A percentile compares a stretch with the other conserved stretches of the same genome.
Evolutionary conservation across 345 rosid species (phyloP).

Genomic region (Rhodomyrtus tomentosa): DNA sequence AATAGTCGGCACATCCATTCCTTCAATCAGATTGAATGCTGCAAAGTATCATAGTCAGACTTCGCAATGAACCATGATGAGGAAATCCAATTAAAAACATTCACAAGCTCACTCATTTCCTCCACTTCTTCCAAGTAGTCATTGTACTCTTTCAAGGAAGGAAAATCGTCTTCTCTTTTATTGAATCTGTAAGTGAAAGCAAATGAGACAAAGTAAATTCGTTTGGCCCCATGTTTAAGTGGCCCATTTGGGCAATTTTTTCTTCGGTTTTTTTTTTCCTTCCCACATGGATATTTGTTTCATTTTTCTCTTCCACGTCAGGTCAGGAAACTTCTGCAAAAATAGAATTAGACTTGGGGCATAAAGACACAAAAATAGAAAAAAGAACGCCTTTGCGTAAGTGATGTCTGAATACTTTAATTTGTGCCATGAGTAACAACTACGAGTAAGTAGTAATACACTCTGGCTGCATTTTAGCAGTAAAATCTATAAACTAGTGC

Average conservation of each 20-base stretch:
- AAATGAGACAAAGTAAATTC: neutral
- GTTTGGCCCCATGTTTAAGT: neutral
- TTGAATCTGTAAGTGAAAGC: slow-evolving; percentile 42
- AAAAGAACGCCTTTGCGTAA: neutral
- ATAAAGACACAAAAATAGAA: neutral
- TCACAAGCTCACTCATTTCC: slow-evolving; percentile 64
- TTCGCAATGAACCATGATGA: neutral
- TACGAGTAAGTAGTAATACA: neutral
- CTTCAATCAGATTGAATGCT: slow-evolving; percentile 72
- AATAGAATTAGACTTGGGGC: neutral
- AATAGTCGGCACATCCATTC: slow-evolving; percentile 54
- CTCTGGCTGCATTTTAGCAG: neutral
- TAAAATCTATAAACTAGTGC: neutral
- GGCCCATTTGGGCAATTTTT: neutral
- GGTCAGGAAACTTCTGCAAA: neutral
- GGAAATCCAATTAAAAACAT: neutral
- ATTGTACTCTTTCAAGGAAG: slow-evolving; percentile 68
- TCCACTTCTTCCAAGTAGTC: slow-evolving; percentile 96
- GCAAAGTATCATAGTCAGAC: neutral
- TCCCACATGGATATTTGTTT: neutral
- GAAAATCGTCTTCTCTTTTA: slow-evolving; percentile 82
- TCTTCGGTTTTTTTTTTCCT: neutral
- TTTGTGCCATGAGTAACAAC: neutral
- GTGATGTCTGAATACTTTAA: neutral
- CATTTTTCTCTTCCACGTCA: neutral